These are phyloP conservation scores for Tephrocybe sp. DNA, from an alignment of 768 basidiomycete genomes.

Conservation along the genomic window DNA sequence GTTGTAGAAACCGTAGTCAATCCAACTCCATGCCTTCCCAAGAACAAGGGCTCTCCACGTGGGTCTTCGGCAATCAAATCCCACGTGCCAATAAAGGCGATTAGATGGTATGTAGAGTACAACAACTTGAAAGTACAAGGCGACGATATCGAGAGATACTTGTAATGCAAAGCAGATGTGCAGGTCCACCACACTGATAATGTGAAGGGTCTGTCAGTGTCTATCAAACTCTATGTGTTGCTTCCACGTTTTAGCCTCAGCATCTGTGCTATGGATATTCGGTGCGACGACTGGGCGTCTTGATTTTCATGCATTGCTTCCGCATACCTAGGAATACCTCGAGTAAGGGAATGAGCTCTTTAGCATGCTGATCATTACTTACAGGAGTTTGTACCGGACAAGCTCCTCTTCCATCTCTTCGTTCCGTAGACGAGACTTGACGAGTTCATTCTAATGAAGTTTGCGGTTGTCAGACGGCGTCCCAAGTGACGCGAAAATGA, in stretches of 20 bases:
- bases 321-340: conserved; percentile 42
- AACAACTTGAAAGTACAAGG: too few species aligned
- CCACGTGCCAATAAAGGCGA: conserved; percentile 18
- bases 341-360: conserved; percentile 6
- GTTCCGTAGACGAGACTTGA: conserved; percentile 82
- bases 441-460: conserved; percentile 77
- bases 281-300: conserved; percentile 67
- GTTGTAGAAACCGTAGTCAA: conserved; percentile 17
- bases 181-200: not conserved
- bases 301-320: conserved; percentile 80
- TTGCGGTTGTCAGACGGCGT: not conserved
- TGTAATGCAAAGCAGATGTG: conserved; percentile 7
- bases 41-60: conserved; percentile 21
- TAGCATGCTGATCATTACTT: conserved; percentile 27
- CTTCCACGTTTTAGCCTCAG: conserved; percentile 42
- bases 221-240: conserved; percentile 18
- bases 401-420: conserved; percentile 95
- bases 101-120: conserved; percentile 6
- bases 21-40: conserved; percentile 12
- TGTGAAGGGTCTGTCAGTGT: not conserved
- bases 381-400: conserved; percentile 93
- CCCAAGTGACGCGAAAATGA: conserved; percentile 13
- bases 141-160: not conserved
- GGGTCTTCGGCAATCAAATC: conserved; percentile 21
- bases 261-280: conserved; percentile 54